Evolutionary conservation across 208 protist species (phyloP).

Genomic region (Crithidia expoeki): DNA sequence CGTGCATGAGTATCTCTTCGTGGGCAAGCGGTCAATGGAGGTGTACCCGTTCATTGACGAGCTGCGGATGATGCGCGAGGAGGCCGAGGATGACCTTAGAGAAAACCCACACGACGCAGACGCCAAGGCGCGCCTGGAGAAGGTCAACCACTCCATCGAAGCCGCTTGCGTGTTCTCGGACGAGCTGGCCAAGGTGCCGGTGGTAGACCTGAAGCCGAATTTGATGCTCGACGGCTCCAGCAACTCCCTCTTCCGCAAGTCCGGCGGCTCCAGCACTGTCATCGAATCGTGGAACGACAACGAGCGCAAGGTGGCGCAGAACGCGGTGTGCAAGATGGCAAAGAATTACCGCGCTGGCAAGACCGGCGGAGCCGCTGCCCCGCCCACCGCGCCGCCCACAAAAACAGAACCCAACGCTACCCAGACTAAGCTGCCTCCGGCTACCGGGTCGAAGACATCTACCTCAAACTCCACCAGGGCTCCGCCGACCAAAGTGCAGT

Average conservation of each 20-base stretch:
- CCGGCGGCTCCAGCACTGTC: conserved; percentile 39
- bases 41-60: conserved; percentile 79
- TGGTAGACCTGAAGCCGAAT: conserved; percentile 66
- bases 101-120: conserved; percentile 36
- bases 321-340: conserved; percentile 30
- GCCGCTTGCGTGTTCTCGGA: conserved; percentile 77
- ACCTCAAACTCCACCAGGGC: background rate
- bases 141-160: conserved; percentile 52
- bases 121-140: conserved; percentile 36
- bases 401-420: conserved; percentile 2
- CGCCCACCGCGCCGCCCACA: background rate
- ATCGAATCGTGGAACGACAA: conserved; percentile 23
- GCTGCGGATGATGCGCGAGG: conserved; percentile 60
- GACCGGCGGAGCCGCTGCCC: background rate
- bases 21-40: conserved; percentile 70
- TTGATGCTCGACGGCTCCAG: conserved; percentile 66
- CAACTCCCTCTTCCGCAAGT: conserved; percentile 42
- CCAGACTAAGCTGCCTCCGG: conserved; percentile 2
- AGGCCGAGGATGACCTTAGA: conserved; percentile 52
- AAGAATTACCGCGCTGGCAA: conserved; percentile 18
- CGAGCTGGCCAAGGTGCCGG: conserved; percentile 63
- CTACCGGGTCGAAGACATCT: background rate
- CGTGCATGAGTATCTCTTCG: conserved; percentile 86
- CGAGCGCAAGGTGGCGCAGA: conserved; percentile 31
- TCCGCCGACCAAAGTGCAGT: conserved; percentile 2